Conservation (phyloP, 805 yeast genomes). For the Priceomyces haplophilus region DNA sequence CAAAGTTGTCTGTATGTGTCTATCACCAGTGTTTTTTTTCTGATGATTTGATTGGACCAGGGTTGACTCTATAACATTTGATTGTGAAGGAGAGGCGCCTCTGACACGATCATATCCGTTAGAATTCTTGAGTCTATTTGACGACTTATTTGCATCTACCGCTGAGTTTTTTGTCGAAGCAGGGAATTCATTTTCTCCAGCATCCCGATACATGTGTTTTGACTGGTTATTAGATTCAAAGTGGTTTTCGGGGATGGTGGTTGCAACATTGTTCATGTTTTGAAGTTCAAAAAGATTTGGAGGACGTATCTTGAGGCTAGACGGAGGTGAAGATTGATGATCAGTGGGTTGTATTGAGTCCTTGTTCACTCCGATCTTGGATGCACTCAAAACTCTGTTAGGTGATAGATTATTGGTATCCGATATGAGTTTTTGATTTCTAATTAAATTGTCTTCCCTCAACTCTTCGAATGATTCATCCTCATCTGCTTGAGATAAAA, state of each 20-base stretch:
- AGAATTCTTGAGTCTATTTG: neutral
- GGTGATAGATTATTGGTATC: slow-evolving; percentile 26
- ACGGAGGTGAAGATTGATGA: slow-evolving; percentile 18
- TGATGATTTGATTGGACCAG: neutral
- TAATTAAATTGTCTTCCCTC: slow-evolving; percentile 13
- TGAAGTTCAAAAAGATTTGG: slow-evolving; percentile 1
- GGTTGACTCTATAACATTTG: neutral
- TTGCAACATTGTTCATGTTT: neutral
- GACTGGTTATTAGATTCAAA: too few species aligned
- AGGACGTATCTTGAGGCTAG: slow-evolving; percentile 18
- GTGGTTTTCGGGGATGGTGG: neutral
- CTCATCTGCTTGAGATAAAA: neutral
- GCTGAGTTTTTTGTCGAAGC: neutral
- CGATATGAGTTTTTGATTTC: slow-evolving; percentile 18
- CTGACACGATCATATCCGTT: too few species aligned
- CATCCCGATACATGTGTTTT: neutral
- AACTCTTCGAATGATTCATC: slow-evolving; percentile 2
- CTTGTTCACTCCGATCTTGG: neutral
- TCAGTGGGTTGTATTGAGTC: neutral
- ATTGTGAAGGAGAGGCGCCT: neutral
- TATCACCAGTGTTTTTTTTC: neutral
- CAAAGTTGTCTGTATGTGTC: neutral
- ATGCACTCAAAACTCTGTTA: slow-evolving; percentile 2
- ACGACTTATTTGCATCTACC: neutral
- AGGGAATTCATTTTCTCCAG: neutral